phyloP scores from a whole-genome alignment of 2,329 filamentous ascomycete species.

The Podosphaera aphanis region DNA sequence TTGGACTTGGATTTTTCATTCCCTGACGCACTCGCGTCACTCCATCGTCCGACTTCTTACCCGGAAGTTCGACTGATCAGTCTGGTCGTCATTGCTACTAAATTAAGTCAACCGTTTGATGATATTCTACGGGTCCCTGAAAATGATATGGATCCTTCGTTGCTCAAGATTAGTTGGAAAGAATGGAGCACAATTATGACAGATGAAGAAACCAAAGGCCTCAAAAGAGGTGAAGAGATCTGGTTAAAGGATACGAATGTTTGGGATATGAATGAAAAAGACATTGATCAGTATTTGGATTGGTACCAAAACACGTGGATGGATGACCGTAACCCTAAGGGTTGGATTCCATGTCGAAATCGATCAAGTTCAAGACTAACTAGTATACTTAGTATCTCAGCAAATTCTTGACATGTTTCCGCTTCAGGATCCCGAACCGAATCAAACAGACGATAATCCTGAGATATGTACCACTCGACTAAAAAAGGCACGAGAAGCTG shows the following conservation, averaged over 20 bases:
- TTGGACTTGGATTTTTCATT: conserved; percentile 32
- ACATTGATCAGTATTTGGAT: conserved; percentile 55
- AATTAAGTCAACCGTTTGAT: conserved; percentile 59
- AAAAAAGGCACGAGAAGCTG: conserved; percentile 10
- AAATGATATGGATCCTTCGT: conserved; percentile 29
- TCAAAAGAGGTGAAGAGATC: conserved; percentile 23
- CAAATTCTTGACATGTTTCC: conserved; percentile 18
- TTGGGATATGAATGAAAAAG: conserved; percentile 31
- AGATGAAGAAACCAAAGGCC: conserved; percentile 11
- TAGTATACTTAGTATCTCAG: conserved; percentile 11
- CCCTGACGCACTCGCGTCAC: conserved; percentile 22
- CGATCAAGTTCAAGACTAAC: not conserved
- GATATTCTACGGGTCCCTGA: conserved; percentile 25
- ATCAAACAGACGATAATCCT: conserved; percentile 8
- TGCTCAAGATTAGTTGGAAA: conserved; percentile 45
- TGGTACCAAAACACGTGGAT: conserved; percentile 52
- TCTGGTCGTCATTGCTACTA: conserved; percentile 51
- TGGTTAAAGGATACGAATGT: conserved; percentile 37
- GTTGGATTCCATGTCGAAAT: conserved; percentile 3
- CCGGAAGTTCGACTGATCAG: conserved; percentile 56
- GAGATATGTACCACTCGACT: conserved; percentile 6
- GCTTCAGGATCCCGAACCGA: conserved; percentile 8
- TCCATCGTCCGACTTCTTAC: conserved; percentile 27
- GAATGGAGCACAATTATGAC: conserved; percentile 35
- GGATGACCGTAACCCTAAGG: conserved; percentile 20